Percentiles rank a stretch among this genome's conserved stretches.
These are phyloP conservation scores for Acanthamoeba pearcei DNA, from an alignment of 208 protist genomes.

Conservation along the genomic window DNA sequence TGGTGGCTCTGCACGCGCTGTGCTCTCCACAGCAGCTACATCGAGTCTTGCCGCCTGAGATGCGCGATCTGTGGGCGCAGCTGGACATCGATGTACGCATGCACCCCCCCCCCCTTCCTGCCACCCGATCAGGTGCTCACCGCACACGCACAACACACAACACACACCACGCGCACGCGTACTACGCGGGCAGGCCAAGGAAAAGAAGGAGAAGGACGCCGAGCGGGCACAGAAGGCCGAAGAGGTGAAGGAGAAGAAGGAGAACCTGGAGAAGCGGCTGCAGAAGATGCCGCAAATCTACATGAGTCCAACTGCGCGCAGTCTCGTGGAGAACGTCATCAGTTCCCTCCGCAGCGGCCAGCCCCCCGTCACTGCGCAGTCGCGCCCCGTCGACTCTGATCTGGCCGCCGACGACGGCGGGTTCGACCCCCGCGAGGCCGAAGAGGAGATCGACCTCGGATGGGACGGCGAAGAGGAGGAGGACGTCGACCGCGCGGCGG, in stretches of 20 bases:
- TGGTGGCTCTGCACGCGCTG: constrained; percentile 66
- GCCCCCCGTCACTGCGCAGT: background rate
- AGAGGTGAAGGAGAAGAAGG: constrained; percentile 73
- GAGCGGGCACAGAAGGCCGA: background rate
- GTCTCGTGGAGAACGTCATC: constrained; percentile 72
- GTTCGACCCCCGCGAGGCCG: background rate
- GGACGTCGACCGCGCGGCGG: background rate
- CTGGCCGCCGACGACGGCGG: background rate
- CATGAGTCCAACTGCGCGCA: constrained; percentile 72
- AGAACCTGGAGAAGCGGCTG: constrained; percentile 74
- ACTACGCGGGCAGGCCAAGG: constrained; percentile 7
- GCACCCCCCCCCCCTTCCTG: no score
- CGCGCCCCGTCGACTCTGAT: background rate
- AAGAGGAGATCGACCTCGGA: background rate
- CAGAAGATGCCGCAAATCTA: constrained; percentile 72
- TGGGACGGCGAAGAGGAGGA: background rate
- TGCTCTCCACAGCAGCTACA: constrained; percentile 57
- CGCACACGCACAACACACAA: background rate
- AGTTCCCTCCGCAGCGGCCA: background rate
- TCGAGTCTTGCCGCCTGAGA: constrained; percentile 45
- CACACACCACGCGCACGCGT: background rate
- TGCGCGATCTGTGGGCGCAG: constrained; percentile 72
- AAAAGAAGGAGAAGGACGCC: constrained; percentile 28
- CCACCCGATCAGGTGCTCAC: background rate
- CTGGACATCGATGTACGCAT: constrained; percentile 40